Evolutionary conservation across 140 eudicot genomes (phyloP).

Genomic region (Ambrosia hybrid): DNA sequence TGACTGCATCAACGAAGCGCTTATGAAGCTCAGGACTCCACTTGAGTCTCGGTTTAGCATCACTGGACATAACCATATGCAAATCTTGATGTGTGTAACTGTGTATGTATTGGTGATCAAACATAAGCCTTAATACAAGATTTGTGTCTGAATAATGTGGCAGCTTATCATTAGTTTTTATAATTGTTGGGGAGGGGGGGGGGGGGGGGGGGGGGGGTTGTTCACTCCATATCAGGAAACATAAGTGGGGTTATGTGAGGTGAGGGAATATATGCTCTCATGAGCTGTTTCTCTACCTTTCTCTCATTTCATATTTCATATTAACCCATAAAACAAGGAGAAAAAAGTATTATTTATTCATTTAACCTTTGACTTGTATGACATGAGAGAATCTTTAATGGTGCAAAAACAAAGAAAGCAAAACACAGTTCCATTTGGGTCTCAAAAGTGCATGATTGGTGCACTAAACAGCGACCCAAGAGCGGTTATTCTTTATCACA

Average conservation of each 20-base stretch:
- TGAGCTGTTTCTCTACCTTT: conserved; percentile 62
- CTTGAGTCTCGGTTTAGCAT: conserved; percentile 83
- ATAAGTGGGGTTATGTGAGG: conserved; percentile 78
- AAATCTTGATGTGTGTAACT: conserved; percentile 56
- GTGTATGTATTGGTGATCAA: conserved; percentile 26
- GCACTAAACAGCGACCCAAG: neutral
- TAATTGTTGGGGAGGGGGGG: too few species aligned
- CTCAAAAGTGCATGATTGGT: conserved; percentile 59
- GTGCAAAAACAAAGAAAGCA: conserved; percentile 93
- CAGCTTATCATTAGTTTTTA: conserved; percentile 54
- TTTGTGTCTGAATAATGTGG: conserved; percentile 49
- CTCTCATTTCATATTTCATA: conserved; percentile 54
- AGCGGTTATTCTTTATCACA: neutral
- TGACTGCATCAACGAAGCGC: conserved; percentile 60
- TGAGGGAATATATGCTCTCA: conserved; percentile 83
- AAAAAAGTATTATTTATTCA: conserved; percentile 30
- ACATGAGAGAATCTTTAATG: conserved; percentile 81
- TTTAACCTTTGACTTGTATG: conserved; percentile 83
- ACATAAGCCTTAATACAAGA: conserved; percentile 27
- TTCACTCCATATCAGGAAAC: too few species aligned
- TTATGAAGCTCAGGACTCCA: conserved; percentile 84
- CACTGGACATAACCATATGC: conserved; percentile 70
- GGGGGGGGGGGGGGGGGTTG: too few species aligned
- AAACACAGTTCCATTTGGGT: conserved; percentile 64
- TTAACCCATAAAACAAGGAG: conserved; percentile 26